phyloP scores from a whole-genome alignment of 495 filamentous ascomycete species.

The Astrothelium macrocarpum region DNA sequence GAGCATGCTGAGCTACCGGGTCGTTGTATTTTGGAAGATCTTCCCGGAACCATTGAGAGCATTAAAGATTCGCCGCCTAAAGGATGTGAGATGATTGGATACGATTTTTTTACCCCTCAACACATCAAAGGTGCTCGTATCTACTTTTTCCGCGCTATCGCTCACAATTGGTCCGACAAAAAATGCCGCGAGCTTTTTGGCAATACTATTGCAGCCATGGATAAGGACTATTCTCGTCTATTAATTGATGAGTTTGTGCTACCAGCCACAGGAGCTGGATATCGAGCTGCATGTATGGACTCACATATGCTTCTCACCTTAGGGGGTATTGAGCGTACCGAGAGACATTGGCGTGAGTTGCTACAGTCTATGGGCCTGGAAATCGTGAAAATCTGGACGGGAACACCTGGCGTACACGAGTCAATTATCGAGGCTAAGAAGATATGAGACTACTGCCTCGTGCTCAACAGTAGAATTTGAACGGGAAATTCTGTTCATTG shows the following conservation, averaged over 20 bases:
- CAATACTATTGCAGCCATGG: conserved; percentile 11
- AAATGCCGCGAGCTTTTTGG: background rate
- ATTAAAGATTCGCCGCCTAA: background rate
- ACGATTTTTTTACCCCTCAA: conserved; percentile 17
- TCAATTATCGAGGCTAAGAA: conserved; percentile 8
- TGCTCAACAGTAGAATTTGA: too few species aligned
- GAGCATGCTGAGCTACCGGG: conserved; percentile 6
- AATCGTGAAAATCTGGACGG: conserved; percentile 9
- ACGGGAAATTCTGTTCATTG: too few species aligned
- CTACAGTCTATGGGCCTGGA: conserved; percentile 5
- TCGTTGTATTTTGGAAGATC: conserved; percentile 9
- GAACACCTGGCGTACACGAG: background rate
- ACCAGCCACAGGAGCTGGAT: background rate
- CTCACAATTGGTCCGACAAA: conserved; percentile 14
- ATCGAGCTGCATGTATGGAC: conserved; percentile 8
- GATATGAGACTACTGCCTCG: too few species aligned
- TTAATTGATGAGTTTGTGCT: conserved; percentile 12
- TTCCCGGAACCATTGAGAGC: conserved; percentile 1
- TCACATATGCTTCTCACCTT: conserved; percentile 9
- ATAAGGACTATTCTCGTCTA: conserved; percentile 8
- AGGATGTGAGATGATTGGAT: conserved; percentile 9
- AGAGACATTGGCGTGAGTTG: background rate
- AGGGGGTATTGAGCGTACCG: conserved; percentile 2
- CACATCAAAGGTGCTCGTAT: conserved; percentile 10
- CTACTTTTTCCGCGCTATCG: conserved; percentile 9